phyloP scores from a whole-genome alignment of 2,329 filamentous ascomycete genomes.

The Dactylellina parvicollis region DNA sequence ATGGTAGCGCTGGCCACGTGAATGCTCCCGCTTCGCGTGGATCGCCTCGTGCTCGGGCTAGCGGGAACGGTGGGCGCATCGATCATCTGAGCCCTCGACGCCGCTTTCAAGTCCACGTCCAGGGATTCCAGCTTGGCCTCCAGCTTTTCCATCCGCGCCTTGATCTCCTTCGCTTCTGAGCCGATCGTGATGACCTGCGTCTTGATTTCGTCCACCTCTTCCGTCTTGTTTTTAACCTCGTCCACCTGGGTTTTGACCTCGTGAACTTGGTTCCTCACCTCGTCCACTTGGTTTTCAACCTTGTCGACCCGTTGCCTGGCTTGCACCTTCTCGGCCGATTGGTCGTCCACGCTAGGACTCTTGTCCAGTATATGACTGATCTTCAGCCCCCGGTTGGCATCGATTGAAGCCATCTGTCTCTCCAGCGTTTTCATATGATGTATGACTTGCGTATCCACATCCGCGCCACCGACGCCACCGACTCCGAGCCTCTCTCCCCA shows the following conservation, averaged over 20 bases:
- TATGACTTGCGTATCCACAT: conserved; percentile 2
- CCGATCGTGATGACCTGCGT: neutral
- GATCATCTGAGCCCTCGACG: neutral
- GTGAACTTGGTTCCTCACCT: neutral
- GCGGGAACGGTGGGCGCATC: neutral
- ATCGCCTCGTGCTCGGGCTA: conserved; percentile 11
- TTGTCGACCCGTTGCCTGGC: neutral
- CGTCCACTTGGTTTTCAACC: neutral
- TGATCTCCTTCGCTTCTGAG: neutral
- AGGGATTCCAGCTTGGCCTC: conserved; percentile 16
- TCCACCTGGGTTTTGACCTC: neutral
- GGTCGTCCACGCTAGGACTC: neutral
- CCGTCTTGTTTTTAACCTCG: neutral
- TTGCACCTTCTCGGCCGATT: neutral
- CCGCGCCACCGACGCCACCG: neutral
- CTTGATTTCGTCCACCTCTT: conserved; percentile 2
- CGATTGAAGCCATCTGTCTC: conserved; percentile 9
- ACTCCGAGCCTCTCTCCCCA: conserved; percentile 1
- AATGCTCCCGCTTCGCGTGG: conserved; percentile 5
- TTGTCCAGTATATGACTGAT: neutral
- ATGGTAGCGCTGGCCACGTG: neutral
- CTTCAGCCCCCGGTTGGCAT: neutral
- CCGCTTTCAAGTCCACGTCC: neutral
- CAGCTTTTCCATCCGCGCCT: neutral
- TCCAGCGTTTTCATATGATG: conserved; percentile 9